Evolutionary conservation across 768 basidiomycete genomes (phyloP).

Genomic region (Russula foetens): DNA sequence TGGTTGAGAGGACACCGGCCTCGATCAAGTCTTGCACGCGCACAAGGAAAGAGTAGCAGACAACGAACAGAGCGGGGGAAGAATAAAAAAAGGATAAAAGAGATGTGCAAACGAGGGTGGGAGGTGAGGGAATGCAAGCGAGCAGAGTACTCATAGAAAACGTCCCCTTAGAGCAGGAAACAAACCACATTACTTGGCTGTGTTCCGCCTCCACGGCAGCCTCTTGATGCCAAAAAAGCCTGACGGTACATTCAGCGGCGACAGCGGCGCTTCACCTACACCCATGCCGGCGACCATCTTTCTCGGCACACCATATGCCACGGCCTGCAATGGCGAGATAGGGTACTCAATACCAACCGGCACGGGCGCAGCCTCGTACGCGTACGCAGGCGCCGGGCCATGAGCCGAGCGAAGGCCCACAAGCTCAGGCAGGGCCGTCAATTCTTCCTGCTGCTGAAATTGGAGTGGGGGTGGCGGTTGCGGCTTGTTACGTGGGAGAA

Average conservation of each 20-base stretch:
- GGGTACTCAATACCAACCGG: constrained; percentile 15
- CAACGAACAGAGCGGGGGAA: too few relatives aligned
- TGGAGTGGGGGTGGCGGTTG: background rate
- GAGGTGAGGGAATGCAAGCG: too few relatives aligned
- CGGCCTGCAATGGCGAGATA: constrained; percentile 4
- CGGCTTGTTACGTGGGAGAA: background rate
- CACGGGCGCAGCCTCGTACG: constrained; percentile 16
- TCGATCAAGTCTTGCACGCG: constrained; percentile 7
- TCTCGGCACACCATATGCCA: background rate
- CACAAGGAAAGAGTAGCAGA: background rate
- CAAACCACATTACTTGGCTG: constrained; percentile 5
- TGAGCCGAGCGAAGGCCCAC: background rate
- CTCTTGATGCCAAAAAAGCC: constrained; percentile 5
- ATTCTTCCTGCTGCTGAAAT: background rate
- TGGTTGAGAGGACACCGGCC: background rate
- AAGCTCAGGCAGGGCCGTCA: constrained; percentile 8
- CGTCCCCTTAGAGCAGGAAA: too few relatives aligned
- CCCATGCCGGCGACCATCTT: background rate
- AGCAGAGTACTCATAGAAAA: background rate
- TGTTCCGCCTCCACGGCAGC: constrained; percentile 15
- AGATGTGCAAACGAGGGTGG: background rate
- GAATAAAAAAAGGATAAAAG: background rate
- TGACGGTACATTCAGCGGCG: background rate
- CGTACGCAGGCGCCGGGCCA: background rate
- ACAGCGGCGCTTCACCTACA: background rate